phyloP scores from a whole-genome alignment of 768 basidiomycete genomes.

The Tricholoma sp. region DNA sequence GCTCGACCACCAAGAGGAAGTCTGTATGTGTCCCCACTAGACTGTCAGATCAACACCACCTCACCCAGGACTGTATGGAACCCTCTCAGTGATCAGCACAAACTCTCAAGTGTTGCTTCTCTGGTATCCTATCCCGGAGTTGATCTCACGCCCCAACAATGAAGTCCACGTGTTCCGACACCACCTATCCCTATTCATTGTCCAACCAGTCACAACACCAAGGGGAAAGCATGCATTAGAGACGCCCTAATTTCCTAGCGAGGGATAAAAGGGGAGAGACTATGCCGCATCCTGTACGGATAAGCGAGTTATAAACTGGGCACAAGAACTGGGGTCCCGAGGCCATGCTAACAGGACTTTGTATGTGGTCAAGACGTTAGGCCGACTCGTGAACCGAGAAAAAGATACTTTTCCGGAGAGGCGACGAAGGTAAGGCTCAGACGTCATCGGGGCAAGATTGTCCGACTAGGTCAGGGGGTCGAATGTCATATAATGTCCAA shows the following conservation, averaged over 20 bases:
- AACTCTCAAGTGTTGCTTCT: slow-evolving; percentile 40
- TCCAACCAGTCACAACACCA: slow-evolving; percentile 7
- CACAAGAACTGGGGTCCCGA: slow-evolving; percentile 42
- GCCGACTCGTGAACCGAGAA: slow-evolving; percentile 17
- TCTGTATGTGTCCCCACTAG: slow-evolving; percentile 11
- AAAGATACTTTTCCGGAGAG: slow-evolving; percentile 47
- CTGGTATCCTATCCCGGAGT: slow-evolving; percentile 22
- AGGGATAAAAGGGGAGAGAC: slow-evolving; percentile 12
- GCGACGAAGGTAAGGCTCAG: slow-evolving; percentile 30
- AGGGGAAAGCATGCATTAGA: background rate
- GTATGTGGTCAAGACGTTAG: slow-evolving; percentile 29
- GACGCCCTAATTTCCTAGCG: slow-evolving; percentile 15
- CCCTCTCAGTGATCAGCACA: slow-evolving; percentile 32
- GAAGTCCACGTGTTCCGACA: slow-evolving; percentile 13
- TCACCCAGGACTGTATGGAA: slow-evolving; percentile 27
- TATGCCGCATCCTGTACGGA: slow-evolving; percentile 24
- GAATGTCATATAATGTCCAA: slow-evolving; percentile 5
- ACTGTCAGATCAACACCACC: slow-evolving; percentile 7
- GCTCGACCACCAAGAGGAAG: slow-evolving; percentile 1
- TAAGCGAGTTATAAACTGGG: slow-evolving; percentile 10
- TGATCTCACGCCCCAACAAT: background rate
- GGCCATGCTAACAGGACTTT: slow-evolving; percentile 44
- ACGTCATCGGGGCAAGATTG: slow-evolving; percentile 36
- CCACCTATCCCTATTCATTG: slow-evolving; percentile 33
- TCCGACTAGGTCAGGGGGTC: slow-evolving; percentile 5